Evolutionary conservation across 2,329 filamentous ascomycete species (phyloP), one percentile per base, ranked within the genome.

Genomic region (Ampelomyces quisqualis): DNA sequence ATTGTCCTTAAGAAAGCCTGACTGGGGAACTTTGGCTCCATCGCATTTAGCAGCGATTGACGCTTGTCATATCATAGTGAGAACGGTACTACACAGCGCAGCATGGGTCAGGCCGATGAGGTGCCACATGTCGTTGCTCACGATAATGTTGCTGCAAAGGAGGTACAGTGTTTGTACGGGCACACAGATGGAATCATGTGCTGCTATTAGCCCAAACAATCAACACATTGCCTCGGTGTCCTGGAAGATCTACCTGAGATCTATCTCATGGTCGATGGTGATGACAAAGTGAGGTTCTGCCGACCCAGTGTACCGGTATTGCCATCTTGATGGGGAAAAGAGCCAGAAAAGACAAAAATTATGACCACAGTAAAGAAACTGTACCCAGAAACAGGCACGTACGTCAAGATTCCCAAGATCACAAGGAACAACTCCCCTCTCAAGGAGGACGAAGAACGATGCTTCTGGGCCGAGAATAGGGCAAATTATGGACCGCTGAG

Each of bases 101-200:
- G 40, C 8, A 51, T 47, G 38, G 38, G 41, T 11, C 19, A 36
- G 11, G 11, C 40, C 1, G 33, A 49, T 3, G 26, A 43, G 2
- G 38, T 48, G 6, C 59, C 53, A 13, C 34, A 43, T 2, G 45
- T 56, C 17, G 38, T 58, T 3, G 43, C 63, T 1, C 55, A 53
- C 22, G 57, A 65, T 8, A 14, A 58, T 1, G 30, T 53, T 8
- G 40, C 34, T 8, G 38, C 42, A 1, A 42, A 42, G 10, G 54
- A 53, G 34, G 22, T 53, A 1, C 35, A 54, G 17, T 42, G 48
- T 11, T 43, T 65, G 5, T 22, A 23, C 5, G 60, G 60, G 14
- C 59, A 63, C 20, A 62, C 53, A 7, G 56, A 62, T 28, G 38
- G 42, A 7, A 59, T 64, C 27, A 51, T 55, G 48, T 63, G 59